A percentile compares a stretch with the other conserved stretches of the same genome.
phyloP scores from a whole-genome alignment of 164 flowering plant genomes.

The Echeveria elegans region DNA sequence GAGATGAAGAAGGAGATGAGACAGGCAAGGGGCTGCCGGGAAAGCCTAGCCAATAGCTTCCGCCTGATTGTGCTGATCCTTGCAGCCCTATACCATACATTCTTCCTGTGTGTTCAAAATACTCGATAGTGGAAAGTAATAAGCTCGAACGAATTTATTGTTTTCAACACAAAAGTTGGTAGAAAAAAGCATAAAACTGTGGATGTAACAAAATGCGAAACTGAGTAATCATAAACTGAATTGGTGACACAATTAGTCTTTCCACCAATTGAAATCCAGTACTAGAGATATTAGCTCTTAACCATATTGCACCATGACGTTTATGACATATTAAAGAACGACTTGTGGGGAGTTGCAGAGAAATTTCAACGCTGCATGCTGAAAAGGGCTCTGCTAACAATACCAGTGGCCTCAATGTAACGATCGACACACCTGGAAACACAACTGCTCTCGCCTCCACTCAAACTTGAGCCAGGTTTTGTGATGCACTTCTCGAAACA shows the following conservation, averaged over 20 bases:
- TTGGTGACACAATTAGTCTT: too few species aligned
- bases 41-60: conserved; percentile 14
- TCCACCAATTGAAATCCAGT: too few species aligned
- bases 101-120: neutral
- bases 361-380: conserved; percentile 27
- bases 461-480: conserved; percentile 82
- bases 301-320: too few species aligned
- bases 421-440: conserved; percentile 93
- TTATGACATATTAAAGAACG: too few species aligned
- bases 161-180: too few species aligned
- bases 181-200: too few species aligned
- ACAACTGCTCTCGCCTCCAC: conserved; percentile 93
- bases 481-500: conserved; percentile 90
- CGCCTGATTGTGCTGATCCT: conserved; percentile 11
- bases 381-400: conserved; percentile 65
- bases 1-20: conserved; percentile 13
- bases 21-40: conserved; percentile 10
- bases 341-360: too few species aligned
- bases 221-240: too few species aligned
- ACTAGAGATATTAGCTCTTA: too few species aligned
- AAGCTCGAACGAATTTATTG: neutral
- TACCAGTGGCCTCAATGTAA: conserved; percentile 90
- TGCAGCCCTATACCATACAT: neutral
- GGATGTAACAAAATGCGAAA: too few species aligned
- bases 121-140: neutral